A percentile compares a stretch with the other conserved stretches of the same genome.
phyloP scores from a whole-genome alignment of 169 alveolate species.

The Miamiensis avidus region DNA sequence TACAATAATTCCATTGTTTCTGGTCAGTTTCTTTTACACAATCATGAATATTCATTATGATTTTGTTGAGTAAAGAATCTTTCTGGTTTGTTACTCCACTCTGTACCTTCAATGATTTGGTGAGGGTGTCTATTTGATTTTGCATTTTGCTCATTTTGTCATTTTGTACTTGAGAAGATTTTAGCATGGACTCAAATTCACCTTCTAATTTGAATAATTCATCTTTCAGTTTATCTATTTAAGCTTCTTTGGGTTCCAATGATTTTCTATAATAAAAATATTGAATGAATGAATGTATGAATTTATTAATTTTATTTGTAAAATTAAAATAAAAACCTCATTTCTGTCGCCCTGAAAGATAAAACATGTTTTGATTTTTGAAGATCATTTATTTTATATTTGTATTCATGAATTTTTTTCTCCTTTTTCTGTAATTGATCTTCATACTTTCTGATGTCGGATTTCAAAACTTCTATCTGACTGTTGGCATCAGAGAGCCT shows the following conservation, averaged over 20 bases:
- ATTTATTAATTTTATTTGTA: constrained; percentile 51
- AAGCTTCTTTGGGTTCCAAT: constrained; percentile 23
- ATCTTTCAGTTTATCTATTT: constrained; percentile 54
- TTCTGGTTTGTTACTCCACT: constrained; percentile 53
- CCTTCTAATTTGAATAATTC: constrained; percentile 56
- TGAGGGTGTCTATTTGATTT: constrained; percentile 48
- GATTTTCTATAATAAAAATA: constrained; percentile 15
- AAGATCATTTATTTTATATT: constrained; percentile 73
- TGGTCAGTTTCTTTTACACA: constrained; percentile 32
- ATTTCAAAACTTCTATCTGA: constrained; percentile 27
- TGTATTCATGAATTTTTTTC: constrained; percentile 69
- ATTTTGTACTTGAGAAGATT: constrained; percentile 42
- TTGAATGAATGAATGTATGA: neutral
- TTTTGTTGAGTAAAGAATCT: constrained; percentile 54
- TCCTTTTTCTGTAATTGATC: constrained; percentile 68
- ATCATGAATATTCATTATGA: constrained; percentile 60
- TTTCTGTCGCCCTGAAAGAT: constrained; percentile 70
- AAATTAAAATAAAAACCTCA: constrained; percentile 59
- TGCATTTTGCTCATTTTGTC: constrained; percentile 59
- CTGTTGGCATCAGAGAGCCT: constrained; percentile 29
- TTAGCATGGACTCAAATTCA: constrained; percentile 57
- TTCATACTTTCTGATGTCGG: constrained; percentile 59
- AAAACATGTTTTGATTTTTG: constrained; percentile 78
- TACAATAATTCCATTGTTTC: neutral
- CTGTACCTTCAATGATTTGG: constrained; percentile 45